These are phyloP conservation scores for Microcera coccophila DNA, from an alignment of 2,329 filamentous ascomycete species.

Conservation along the genomic window DNA sequence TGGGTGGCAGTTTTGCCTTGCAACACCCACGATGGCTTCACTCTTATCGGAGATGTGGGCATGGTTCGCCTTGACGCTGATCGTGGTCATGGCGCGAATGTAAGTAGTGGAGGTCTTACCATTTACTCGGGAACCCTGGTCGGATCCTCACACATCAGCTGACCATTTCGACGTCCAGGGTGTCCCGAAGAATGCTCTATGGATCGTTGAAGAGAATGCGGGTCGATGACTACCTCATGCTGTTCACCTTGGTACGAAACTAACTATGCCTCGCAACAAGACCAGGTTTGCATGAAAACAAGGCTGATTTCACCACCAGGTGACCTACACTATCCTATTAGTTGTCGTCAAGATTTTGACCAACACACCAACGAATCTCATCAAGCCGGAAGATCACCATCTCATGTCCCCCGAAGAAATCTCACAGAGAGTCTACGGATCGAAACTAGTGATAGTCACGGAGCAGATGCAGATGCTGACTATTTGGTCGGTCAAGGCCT, in stretches of 20 bases:
- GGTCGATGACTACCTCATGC: slow-evolving; percentile 53
- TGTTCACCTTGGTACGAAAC: slow-evolving; percentile 43
- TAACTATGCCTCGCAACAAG: neutral
- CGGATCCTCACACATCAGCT: neutral
- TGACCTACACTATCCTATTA: slow-evolving; percentile 52
- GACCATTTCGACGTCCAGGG: slow-evolving; percentile 18
- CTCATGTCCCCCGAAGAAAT: slow-evolving; percentile 44
- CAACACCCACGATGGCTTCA: slow-evolving; percentile 22
- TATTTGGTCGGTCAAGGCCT: slow-evolving; percentile 54
- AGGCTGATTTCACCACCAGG: slow-evolving; percentile 21
- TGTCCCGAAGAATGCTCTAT: slow-evolving; percentile 37
- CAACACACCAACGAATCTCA: slow-evolving; percentile 56
- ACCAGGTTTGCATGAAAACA: neutral
- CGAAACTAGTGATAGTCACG: slow-evolving; percentile 57
- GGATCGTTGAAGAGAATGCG: slow-evolving; percentile 49
- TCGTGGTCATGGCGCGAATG: slow-evolving; percentile 39
- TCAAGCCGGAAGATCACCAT: slow-evolving; percentile 44
- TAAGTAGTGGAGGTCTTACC: slow-evolving; percentile 30
- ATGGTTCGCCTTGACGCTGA: slow-evolving; percentile 41
- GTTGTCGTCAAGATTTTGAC: slow-evolving; percentile 52
- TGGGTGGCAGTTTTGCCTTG: neutral
- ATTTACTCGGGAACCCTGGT: neutral
- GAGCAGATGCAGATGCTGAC: slow-evolving; percentile 60
- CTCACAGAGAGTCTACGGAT: slow-evolving; percentile 44
- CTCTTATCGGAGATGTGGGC: slow-evolving; percentile 41